Evolutionary conservation across 1,139 yeast genomes (phyloP), one percentile per base, ranked within the genome.

Genomic region (Hemisphaericaspora lyxosophila): DNA sequence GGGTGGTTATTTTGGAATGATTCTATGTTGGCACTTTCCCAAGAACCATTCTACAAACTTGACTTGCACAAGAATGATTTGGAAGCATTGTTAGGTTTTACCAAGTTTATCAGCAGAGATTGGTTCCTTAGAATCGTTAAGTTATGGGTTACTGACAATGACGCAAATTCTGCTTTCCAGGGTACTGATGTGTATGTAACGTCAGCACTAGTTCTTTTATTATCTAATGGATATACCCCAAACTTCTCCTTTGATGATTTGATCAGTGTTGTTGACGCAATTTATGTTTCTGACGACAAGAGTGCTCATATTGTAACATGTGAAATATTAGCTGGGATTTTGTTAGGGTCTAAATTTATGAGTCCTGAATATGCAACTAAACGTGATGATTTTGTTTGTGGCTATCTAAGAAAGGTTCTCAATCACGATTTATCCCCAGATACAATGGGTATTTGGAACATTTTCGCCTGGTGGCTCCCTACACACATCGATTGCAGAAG

Each of bases 1-100:
- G 96, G 97, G 0, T 86, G 94, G 83, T 61, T 86, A 13, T 82
- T 84, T 36, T 88, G 97, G 96, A 87, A 83, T 13, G 62, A 75
- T 8, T 46, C 62, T 0, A 56, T 86, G 61, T 55, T 60, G 23
- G 94, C 76, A 1, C 67, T 77, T 9, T 59, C 63, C 14, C 55
- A 59, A 3, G 53, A 55, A 6, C 59, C 62, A 1, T 24, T 39
- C 8, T 44, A 46, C 22, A 36, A 47, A 2, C 48, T 75, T 22
- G 52, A 60, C 8, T 62, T 78, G 26, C 58, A 55, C 4, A 65
- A 60, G 1, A 40, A 52, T 4, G 84, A 82, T 41, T 40, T 45
- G 0, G 50, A 51, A 3, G 65, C 78, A 0, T 49, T 86, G 25
- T 45, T 48, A 2, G 53, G 57, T 0, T 69, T 86, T 44, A 80